Percentiles rank a stretch among this genome's conserved stretches.
phyloP scores from a whole-genome alignment of 163 green algal genomes.

The Volvox carteri region DNA sequence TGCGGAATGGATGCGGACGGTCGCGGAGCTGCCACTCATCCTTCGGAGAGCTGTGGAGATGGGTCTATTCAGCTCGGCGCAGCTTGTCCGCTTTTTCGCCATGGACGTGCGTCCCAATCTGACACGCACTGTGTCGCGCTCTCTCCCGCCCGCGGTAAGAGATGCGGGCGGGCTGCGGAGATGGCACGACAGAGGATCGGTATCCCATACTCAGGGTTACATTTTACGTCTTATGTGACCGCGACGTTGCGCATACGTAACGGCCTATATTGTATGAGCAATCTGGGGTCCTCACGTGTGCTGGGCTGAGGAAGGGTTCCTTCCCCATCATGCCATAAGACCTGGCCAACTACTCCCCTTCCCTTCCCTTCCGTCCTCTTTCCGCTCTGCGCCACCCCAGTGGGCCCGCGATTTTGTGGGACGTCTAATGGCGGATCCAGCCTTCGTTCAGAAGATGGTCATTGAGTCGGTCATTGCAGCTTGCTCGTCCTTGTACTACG shows the following conservation, averaged over 20 bases:
- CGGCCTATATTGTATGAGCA: too few species aligned
- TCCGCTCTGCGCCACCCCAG: too few species aligned
- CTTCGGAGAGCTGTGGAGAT: conserved; percentile 93
- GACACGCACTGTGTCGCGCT: conserved; percentile 85
- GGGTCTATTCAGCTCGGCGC: conserved; percentile 92
- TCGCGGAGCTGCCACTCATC: conserved; percentile 91
- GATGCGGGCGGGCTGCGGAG: too few species aligned
- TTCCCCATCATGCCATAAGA: too few species aligned
- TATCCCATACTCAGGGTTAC: too few species aligned
- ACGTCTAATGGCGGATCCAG: conserved; percentile 97
- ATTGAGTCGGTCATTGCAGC: conserved; percentile 82
- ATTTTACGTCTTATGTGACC: too few species aligned
- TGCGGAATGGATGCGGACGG: conserved; percentile 93
- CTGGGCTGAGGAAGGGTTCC: too few species aligned
- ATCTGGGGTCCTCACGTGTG: too few species aligned
- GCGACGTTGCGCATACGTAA: too few species aligned
- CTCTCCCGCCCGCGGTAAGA: conserved; percentile 76
- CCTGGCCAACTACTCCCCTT: too few species aligned
- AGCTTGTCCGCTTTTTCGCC: conserved; percentile 93
- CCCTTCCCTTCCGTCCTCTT: too few species aligned
- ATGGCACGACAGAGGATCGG: too few species aligned
- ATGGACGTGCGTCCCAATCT: conserved; percentile 94
- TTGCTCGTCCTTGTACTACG: conserved; percentile 79
- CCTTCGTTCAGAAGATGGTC: conserved; percentile 95
- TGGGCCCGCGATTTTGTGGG: conserved; percentile 90